Evolutionary conservation across 192 early-diverging fungal genomes (phyloP).

Genomic region (Umbelopsis vinacea): DNA sequence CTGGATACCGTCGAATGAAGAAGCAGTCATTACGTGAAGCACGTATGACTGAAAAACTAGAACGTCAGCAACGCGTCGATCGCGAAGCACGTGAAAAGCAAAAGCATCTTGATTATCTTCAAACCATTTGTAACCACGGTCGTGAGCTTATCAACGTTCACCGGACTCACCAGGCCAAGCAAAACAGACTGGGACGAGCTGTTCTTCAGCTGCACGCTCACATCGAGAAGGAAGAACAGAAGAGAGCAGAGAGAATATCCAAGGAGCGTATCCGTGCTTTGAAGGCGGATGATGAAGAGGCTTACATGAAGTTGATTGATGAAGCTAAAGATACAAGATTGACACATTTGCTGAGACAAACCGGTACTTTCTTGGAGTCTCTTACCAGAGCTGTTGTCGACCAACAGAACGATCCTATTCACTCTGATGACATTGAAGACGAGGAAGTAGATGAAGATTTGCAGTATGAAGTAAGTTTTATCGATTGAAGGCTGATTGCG

Average conservation of each 20-base stretch:
- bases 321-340: slow-evolving; percentile 97
- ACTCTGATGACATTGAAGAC: slow-evolving; percentile 46
- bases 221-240: slow-evolving; percentile 94
- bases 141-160: slow-evolving; percentile 73
- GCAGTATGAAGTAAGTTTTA: slow-evolving; percentile 43
- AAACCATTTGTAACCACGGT: slow-evolving; percentile 76
- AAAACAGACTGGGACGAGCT: slow-evolving; percentile 74
- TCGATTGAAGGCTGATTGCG: too few species aligned
- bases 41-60: slow-evolving; percentile 86
- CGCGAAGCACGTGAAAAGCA: slow-evolving; percentile 85
- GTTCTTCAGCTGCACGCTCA: slow-evolving; percentile 79
- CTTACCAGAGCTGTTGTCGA: slow-evolving; percentile 85
- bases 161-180: slow-evolving; percentile 66
- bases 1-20: slow-evolving; percentile 78
- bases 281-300: slow-evolving; percentile 97
- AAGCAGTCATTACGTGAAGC: slow-evolving; percentile 85
- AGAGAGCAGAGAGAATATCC: slow-evolving; percentile 79
- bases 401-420: slow-evolving; percentile 70
- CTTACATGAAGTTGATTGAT: slow-evolving; percentile 94
- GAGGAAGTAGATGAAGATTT: slow-evolving; percentile 41
- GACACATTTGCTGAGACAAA: slow-evolving; percentile 89
- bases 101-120: slow-evolving; percentile 81
- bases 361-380: slow-evolving; percentile 80
- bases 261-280: slow-evolving; percentile 97
- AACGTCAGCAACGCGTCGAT: slow-evolving; percentile 86